Base-by-base conservation (phyloP, 495 filamentous ascomycete genomes). In the Daldinia bambusicola region DNA sequence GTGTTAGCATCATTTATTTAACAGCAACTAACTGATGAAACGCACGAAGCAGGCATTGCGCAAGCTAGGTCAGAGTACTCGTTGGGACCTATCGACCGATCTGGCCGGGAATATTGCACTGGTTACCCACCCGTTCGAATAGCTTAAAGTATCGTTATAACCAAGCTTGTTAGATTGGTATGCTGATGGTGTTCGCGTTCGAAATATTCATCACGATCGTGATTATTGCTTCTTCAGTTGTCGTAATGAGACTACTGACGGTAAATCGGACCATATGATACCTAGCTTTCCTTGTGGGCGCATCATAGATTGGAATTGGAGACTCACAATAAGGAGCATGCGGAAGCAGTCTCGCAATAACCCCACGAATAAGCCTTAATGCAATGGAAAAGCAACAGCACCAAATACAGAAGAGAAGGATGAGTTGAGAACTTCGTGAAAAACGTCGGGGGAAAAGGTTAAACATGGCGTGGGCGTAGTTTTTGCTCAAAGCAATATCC, bases 181-280 rank as follows among this genome's bases (percentile, higher is more conserved):
- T 48, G 2, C 43, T 18, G 9, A 18, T 18, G 18, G 20, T 48
- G 18, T 48, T 48, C 8, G 43, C 43, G 43, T 22, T 48, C 10
- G 43, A 48, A 4, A 18, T 48, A 18, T 48, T 10, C 16, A 48
- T 18, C 10, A 18, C 22, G 20, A 22, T 18, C 20, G 43, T 48
- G 12, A 48, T 48, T 48, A 16, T 48, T 48, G 43, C 43, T 48
- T 9, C 43, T 3, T 18, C 43, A 12, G 43, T 18, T 20, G 16
- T 48, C 16, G 22, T 48, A 12, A 48, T 16, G 16, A 48, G 43
- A 48, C 43, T 18, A 18, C 43, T 48, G 43, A 48, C 43, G 10
- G 43, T 48, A 48, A 48, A 48, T 18, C 43, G 20, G 8, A 48
- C 43, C 16, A 48, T 48, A 48, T 48, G 16, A 48, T 48, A 13